Base-by-base conservation (phyloP, 2,329 filamentous ascomycete genomes). In the Xylaria sp. region DNA sequence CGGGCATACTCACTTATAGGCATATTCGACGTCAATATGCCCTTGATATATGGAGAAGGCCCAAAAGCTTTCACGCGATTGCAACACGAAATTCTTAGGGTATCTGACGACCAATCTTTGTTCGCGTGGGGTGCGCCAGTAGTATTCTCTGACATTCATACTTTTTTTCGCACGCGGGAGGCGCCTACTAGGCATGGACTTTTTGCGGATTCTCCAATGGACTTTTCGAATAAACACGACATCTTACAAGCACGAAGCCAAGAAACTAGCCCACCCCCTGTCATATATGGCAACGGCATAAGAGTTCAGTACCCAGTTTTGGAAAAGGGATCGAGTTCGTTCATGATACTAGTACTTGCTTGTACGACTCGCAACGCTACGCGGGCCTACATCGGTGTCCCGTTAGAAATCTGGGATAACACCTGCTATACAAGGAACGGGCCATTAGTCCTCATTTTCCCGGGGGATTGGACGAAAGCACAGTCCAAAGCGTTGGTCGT, bases 41-140 rank as follows among this genome's bases (percentile, higher is more conserved):
- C 65, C 1, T 40, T 65, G 12, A 54, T 67, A 3, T 67, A 67
- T n/a, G 65, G 63, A 8, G 63, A 63, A 53, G 64, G 64, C 0
- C 42, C 37, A 14, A 53, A 57, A 21, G 66, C 66, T 0, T 65
- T 67, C 33, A 4, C 59, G 12, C 35, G 66, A 11, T 15, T 67
- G 23, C 64, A 65, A 12, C 57, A 68, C 46, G 64, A 67, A 33
- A 68, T 68, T 14, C 15, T 64, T 35, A 62, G 31, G 19, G 45
- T 55, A 3, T 63, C 61, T 7, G 54, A 68, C 35, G 66, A 68
- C 28, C 63, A 66, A 21, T 66, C 63, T 15, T 51, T 67, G 12
- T 64, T 67, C 35, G 65, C 59, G 8, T 67, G 65, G 65, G 57
- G 57, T 11, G 31, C 53, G 11, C 47, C 46, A 8, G 14, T 25